A percentile compares a stretch with the other conserved stretches of the same genome.
Conservation (phyloP, 257 asterid species). For the Echium plantagineum region DNA sequence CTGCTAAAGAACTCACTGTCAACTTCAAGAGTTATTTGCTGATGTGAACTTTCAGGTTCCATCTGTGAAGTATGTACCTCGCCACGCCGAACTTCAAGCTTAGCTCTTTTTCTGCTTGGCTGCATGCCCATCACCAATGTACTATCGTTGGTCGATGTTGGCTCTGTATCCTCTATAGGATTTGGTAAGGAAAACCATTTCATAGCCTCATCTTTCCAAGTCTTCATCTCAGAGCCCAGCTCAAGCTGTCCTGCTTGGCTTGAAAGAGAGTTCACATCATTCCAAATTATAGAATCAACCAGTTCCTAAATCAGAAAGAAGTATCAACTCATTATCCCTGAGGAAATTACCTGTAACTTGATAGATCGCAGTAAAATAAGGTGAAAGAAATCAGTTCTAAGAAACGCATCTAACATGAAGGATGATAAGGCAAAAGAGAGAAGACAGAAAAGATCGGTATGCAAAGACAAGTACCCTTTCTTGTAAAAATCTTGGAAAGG, state of each 20-base stretch:
- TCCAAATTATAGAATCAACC: constrained; percentile 69
- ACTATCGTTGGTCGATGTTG: constrained; percentile 27
- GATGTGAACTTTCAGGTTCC: constrained; percentile 35
- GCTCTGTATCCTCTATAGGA: constrained; percentile 42
- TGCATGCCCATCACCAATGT: constrained; percentile 39
- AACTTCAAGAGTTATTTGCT: constrained; percentile 35
- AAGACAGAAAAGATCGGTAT: neutral
- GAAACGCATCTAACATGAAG: neutral
- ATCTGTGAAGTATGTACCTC: constrained; percentile 49
- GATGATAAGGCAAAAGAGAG: too few relatives aligned
- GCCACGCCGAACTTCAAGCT: constrained; percentile 98
- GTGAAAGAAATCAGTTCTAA: neutral
- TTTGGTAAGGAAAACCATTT: constrained; percentile 75
- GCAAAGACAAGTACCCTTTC: neutral
- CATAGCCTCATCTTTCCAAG: constrained; percentile 87
- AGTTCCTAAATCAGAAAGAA: constrained; percentile 49
- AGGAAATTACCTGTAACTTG: neutral
- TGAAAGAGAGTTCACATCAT: constrained; percentile 51
- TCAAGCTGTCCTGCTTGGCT: constrained; percentile 38
- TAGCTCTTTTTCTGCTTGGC: constrained; percentile 70
- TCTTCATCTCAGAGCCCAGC: constrained; percentile 62
- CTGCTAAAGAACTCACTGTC: constrained; percentile 39
- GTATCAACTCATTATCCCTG: neutral
- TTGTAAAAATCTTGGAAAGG: neutral
- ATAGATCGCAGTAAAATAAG: neutral